A percentile compares a stretch with the other conserved stretches of the same genome.
Conservation (phyloP, 805 yeast species). For the Sugiyamaella mastotermitis region DNA sequence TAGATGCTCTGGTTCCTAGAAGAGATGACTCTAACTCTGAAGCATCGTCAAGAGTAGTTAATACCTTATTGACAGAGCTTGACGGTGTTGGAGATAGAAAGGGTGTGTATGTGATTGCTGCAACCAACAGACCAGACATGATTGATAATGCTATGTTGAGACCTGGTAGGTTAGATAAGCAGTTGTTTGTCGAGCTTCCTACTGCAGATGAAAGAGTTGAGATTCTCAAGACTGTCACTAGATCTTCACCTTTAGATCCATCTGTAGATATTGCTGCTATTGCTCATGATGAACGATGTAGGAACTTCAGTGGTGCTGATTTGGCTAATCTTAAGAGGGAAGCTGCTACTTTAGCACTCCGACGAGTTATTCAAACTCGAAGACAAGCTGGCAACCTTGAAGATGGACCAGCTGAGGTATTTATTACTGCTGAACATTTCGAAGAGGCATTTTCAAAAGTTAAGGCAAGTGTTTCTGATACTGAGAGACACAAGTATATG, state of each 20-base stretch:
- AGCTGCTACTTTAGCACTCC: conserved; percentile 61
- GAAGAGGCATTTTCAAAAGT: conserved; percentile 63
- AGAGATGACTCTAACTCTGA: conserved; percentile 86
- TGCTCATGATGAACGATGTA: conserved; percentile 72
- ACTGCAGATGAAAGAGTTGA: conserved; percentile 70
- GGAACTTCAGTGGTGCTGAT: conserved; percentile 95
- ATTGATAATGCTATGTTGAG: conserved; percentile 97
- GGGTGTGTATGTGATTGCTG: conserved; percentile 93
- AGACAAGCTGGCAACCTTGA: conserved; percentile 34
- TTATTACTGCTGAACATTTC: conserved; percentile 65
- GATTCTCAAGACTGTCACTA: conserved; percentile 70
- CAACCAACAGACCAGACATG: conserved; percentile 97
- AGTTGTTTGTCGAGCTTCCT: conserved; percentile 86
- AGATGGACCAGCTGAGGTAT: conserved; percentile 32
- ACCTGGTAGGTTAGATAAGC: conserved; percentile 93
- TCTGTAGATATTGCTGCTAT: conserved; percentile 56
- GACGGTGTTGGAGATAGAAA: conserved; percentile 91
- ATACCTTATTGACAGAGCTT: conserved; percentile 86
- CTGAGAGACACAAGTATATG: conserved; percentile 63
- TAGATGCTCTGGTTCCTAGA: conserved; percentile 92
- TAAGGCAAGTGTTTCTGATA: conserved; percentile 86
- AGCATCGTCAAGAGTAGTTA: conserved; percentile 87
- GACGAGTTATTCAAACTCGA: conserved; percentile 36
- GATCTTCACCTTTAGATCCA: conserved; percentile 63
- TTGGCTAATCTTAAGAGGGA: conserved; percentile 86